Evolutionary conservation across 129 eudicot species (phyloP), one percentile per base, ranked within the genome.

Genomic region (Solidago caesia): DNA sequence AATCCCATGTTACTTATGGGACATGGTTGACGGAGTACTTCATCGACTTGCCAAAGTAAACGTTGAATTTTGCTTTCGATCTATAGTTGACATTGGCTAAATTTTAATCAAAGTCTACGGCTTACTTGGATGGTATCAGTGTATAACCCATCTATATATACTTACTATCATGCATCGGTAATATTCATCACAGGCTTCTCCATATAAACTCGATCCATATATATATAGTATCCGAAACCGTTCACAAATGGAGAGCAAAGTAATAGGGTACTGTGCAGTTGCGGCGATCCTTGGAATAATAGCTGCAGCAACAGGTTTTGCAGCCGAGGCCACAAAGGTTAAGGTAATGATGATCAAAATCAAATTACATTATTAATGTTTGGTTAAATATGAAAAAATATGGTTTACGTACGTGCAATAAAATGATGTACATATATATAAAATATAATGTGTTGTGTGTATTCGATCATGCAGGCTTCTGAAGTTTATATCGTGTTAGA

Each of bases 241-340:
- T 25, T 15, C 39, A 9, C 0, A 29, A 42, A 74, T 80, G 84
- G 80, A 80, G 27, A 80, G 59, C 66, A 75, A 68, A 74, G 68
- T 74, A 2, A 0, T 27, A 51, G 60, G 48, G 44, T 70, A 8
- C 65, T 74, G 67, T 8, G 67, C 55, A 62, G 44, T 74, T 74
- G 76, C 48, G 12, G 80, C 52, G 9, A 15, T 75, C 6, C 67
- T 74, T 14, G 80, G 80, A 70, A 74, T 80, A 41, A 80, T 80
- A 60, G 61, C 84, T 5, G 84, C 80, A 43, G 72, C 67, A 25
- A 13, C 75, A 8, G 84, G 80, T 56, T 80, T 80, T 25, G 84
- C 84, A 7, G 84, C 60, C 16, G 84, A 80, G 66, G 71, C 59
- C 26, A 74, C 71, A n/a, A 67, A 11, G 27, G 71, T 80, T 68